phyloP scores from a whole-genome alignment of 352 stramenopile genomes.

The Phytophthora kernoviae region DNA sequence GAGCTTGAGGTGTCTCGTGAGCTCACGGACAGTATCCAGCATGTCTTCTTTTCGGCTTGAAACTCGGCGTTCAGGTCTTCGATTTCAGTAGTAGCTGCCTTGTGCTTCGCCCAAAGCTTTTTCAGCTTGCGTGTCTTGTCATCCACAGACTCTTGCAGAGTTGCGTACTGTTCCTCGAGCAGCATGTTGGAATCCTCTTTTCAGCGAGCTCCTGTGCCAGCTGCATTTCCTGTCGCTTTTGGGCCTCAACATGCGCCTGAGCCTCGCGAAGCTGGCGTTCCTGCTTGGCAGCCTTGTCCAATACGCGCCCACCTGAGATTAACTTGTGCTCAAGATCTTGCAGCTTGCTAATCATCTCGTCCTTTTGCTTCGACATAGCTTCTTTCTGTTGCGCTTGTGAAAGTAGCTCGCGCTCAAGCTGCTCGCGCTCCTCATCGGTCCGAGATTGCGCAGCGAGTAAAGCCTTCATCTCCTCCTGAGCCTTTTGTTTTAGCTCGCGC shows the following conservation, averaged over 20 bases:
- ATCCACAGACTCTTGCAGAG: slow-evolving; percentile 91
- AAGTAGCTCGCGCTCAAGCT: slow-evolving; percentile 86
- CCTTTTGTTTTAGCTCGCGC: slow-evolving; percentile 69
- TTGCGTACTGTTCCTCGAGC: slow-evolving; percentile 92
- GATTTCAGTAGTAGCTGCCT: slow-evolving; percentile 88
- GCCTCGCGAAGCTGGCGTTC: slow-evolving; percentile 91
- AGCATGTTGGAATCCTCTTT: slow-evolving; percentile 93
- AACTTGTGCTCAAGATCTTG: slow-evolving; percentile 75
- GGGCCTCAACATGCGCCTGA: slow-evolving; percentile 89
- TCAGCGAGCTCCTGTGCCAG: slow-evolving; percentile 92
- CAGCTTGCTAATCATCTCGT: slow-evolving; percentile 92
- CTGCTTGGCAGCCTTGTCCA: slow-evolving; percentile 94
- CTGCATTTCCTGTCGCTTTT: slow-evolving; percentile 77
- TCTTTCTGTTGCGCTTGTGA: slow-evolving; percentile 85
- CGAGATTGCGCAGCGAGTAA: slow-evolving; percentile 83
- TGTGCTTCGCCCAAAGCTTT: slow-evolving; percentile 95
- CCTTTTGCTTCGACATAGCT: slow-evolving; percentile 86
- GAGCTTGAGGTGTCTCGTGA: slow-evolving; percentile 95
- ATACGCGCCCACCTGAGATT: slow-evolving; percentile 93
- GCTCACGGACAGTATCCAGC: slow-evolving; percentile 94
- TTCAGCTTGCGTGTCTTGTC: slow-evolving; percentile 96
- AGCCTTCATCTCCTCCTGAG: slow-evolving; percentile 83
- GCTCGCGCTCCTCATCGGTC: slow-evolving; percentile 88
- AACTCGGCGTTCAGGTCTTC: slow-evolving; percentile 94
- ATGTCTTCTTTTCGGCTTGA: slow-evolving; percentile 95